Percentiles rank a stretch among this genome's conserved stretches.
These are phyloP conservation scores for Metarhizium humberi DNA, from an alignment of 2,329 filamentous ascomycete genomes.

Conservation along the genomic window DNA sequence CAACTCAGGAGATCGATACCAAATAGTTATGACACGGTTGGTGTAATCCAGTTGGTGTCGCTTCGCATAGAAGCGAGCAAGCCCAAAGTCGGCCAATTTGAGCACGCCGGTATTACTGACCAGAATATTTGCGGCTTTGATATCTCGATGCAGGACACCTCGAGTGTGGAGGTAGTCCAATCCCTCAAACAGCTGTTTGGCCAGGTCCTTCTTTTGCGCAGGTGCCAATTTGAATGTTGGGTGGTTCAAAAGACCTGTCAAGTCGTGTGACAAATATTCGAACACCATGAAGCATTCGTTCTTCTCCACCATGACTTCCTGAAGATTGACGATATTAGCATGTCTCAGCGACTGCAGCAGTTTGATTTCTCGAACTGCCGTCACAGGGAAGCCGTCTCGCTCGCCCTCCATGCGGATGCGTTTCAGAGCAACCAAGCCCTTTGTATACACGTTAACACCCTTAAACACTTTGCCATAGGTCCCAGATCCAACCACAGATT, in stretches of 20 bases:
- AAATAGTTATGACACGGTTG: conserved; percentile 97
- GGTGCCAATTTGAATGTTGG: conserved; percentile 79
- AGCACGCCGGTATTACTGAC: conserved; percentile 82
- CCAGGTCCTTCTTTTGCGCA: conserved; percentile 86
- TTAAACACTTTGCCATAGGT: conserved; percentile 97
- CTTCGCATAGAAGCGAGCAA: conserved; percentile 94
- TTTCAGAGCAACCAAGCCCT: conserved; percentile 74
- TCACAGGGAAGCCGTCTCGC: conserved; percentile 83
- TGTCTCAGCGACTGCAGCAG: conserved; percentile 80
- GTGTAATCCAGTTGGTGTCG: conserved; percentile 89
- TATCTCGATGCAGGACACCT: conserved; percentile 93
- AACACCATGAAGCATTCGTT: conserved; percentile 99
- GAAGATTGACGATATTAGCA: conserved; percentile 70
- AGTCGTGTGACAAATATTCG: conserved; percentile 91
- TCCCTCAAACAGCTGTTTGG: conserved; percentile 86
- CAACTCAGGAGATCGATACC: conserved; percentile 91
- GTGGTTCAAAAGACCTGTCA: conserved; percentile 91
- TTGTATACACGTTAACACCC: conserved; percentile 85
- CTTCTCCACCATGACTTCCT: conserved; percentile 95
- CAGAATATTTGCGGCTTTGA: conserved; percentile 96
- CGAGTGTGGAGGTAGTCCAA: conserved; percentile 87
- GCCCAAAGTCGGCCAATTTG: conserved; percentile 91
- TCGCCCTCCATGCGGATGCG: conserved; percentile 92
- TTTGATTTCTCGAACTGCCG: conserved; percentile 85
- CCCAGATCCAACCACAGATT: conserved; percentile 89